A percentile compares a stretch with the other conserved stretches of the same genome.
Conservation (phyloP, 495 filamentous ascomycete species). For the Daldinia bambusicola region DNA sequence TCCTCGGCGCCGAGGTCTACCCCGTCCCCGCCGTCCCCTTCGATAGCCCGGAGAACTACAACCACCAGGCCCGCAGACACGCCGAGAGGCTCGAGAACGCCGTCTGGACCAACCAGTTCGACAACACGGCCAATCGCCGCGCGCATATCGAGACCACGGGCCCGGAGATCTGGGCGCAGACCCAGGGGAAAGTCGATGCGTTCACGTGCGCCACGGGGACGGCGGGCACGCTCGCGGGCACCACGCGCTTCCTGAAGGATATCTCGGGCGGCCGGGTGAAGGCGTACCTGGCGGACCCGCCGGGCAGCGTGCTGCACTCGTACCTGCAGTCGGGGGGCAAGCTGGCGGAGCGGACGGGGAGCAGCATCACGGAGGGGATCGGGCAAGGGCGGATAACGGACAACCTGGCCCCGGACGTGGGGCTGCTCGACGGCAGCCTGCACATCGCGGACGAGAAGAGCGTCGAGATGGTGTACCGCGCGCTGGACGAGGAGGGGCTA, state of each 20-base stretch:
- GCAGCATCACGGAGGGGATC: conserved; percentile 96
- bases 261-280: conserved; percentile 83
- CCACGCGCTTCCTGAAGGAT: conserved; percentile 89
- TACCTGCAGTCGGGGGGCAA: conserved; percentile 89
- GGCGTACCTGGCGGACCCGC: conserved; percentile 91
- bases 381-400: conserved; percentile 97
- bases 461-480: conserved; percentile 97
- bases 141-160: conserved; percentile 97
- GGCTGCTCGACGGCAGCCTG: conserved; percentile 85
- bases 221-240: conserved; percentile 88
- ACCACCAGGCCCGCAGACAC: conserved; percentile 91
- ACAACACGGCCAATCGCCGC: conserved; percentile 92
- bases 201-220: conserved; percentile 97
- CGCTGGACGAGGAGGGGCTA: conserved; percentile 94
- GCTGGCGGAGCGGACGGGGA: conserved; percentile 80
- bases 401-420: conserved; percentile 87
- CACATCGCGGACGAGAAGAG: conserved; percentile 90
- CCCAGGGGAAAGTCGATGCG: conserved; percentile 83
- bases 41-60: conserved; percentile 96
- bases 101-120: conserved; percentile 99
- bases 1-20: conserved; percentile 96
- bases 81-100: conserved; percentile 87
- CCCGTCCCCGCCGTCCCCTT: conserved; percentile 98
- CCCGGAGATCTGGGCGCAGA: conserved; percentile 97
- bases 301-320: conserved; percentile 89